Percentiles rank a stretch among this genome's conserved stretches.
phyloP scores from a whole-genome alignment of 805 yeast genomes.

The Candida peoriensis region DNA sequence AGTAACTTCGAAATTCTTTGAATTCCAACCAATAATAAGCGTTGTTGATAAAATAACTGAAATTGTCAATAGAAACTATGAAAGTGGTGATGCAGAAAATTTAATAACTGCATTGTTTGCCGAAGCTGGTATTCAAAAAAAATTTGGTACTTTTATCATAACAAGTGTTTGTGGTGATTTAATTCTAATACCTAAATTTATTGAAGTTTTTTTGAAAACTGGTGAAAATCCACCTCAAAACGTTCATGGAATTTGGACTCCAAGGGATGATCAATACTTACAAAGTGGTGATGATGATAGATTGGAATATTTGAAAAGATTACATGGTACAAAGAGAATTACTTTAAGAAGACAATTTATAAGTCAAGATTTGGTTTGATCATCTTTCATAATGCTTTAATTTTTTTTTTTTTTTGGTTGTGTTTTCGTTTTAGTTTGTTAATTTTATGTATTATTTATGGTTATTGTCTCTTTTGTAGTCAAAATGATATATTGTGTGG shows the following conservation, averaged over 20 bases:
- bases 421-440: no score
- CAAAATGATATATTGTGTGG: no score
- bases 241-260: slow-evolving; percentile 42
- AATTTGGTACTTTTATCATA: slow-evolving; percentile 37
- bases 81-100: slow-evolving; percentile 38
- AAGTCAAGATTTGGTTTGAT: slow-evolving; percentile 29
- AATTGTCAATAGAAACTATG: slow-evolving; percentile 35
- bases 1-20: slow-evolving; percentile 30
- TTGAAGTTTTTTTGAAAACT: slow-evolving; percentile 34
- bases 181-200: slow-evolving; percentile 36
- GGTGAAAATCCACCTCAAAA: slow-evolving; percentile 38
- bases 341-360: slow-evolving; percentile 37
- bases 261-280: slow-evolving; percentile 36
- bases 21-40: slow-evolving; percentile 28
- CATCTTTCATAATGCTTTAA: no score
- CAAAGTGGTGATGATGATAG: slow-evolving; percentile 30
- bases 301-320: slow-evolving; percentile 27
- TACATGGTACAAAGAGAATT: slow-evolving; percentile 38
- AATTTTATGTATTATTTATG: no score
- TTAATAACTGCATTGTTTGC: slow-evolving; percentile 34
- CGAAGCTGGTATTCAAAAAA: slow-evolving; percentile 38
- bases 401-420: no score
- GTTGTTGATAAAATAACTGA: slow-evolving; percentile 32
- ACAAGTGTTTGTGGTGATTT: slow-evolving; percentile 41
- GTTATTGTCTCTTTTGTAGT: no score